Evolutionary conservation across 805 yeast species (phyloP), one percentile per base, ranked within the genome.

Genomic region (Zygoascus ofunaensis): DNA sequence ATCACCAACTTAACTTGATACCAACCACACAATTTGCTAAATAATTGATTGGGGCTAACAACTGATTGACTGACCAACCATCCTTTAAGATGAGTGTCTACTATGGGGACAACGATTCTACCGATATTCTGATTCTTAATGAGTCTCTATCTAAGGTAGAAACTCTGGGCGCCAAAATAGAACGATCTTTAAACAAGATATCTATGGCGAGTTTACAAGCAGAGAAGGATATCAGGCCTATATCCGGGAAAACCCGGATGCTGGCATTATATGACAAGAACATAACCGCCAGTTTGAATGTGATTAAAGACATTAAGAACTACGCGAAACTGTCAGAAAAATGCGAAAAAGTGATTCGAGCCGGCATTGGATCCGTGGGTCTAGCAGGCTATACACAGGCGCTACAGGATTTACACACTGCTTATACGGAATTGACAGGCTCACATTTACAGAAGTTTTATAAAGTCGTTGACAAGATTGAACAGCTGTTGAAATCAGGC

Each of bases 91-190:
- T 19, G 41, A 37, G 30, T 17, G n/a, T 42, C 4, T 20, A 33
- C 17, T 20, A n/a, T 12, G 43, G 21, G 20, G 44, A 41, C n/a
- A 35, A 33, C 17, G 54, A 49, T 21, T 49, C 43, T 37, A 41
- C 46, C n/a, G 95, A 87, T 53, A 79, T 86, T 28, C 80, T 86
- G 2, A 87, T 87, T 3, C 71, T 87, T 26, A 82, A 85, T 42
- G 92, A 83, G 55, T 80, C 82, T 43, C 68, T 89, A 28, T 62
- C 70, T 40, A 73, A 77, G 43, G 75, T 86, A 2, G 72, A 74
- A 34, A 69, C 68, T 17, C 62, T 86, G 34, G 74, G 87, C 7
- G 56, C 61, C 1, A 63, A 72, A 37, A 79, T 87, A 44, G 67
- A 76, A 8, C 62, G 64, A 22, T 77, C 86, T 2, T 66, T 86